A percentile compares a stretch with the other conserved stretches of the same genome.
Conservation (phyloP, 805 yeast species). For the Kazachstania africana region DNA sequence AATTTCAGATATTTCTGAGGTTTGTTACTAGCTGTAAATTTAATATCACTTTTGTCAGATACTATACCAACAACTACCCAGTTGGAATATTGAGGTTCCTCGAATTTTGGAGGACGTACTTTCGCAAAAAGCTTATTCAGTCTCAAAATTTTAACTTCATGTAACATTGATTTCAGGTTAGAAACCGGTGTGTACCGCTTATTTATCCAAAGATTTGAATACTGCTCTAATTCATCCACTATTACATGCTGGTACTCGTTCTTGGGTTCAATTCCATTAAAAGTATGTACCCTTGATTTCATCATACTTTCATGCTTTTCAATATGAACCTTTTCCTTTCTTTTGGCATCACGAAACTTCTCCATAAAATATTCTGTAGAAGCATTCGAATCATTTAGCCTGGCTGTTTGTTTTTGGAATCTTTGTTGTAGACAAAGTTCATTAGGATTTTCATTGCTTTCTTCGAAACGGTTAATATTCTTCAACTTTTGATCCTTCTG, state of each 20-base stretch:
- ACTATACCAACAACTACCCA: slow-evolving; percentile 75
- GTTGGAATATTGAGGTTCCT: slow-evolving; percentile 59
- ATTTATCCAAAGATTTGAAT: slow-evolving; percentile 32
- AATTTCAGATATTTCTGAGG: slow-evolving; percentile 48
- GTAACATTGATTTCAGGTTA: slow-evolving; percentile 29
- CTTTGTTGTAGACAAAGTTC: slow-evolving; percentile 4
- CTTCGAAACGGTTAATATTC: background rate
- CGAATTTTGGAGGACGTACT: slow-evolving; percentile 55
- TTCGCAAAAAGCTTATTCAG: slow-evolving; percentile 51
- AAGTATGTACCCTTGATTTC: slow-evolving; percentile 30
- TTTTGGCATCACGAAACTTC: slow-evolving; percentile 19
- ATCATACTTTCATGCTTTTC: slow-evolving; percentile 18
- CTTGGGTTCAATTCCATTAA: slow-evolving; percentile 16
- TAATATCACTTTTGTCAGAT: slow-evolving; percentile 42
- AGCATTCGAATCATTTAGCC: background rate
- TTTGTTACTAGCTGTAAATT: slow-evolving; percentile 30
- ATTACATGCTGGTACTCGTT: slow-evolving; percentile 18
- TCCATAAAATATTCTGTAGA: slow-evolving; percentile 26
- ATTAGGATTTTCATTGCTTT: slow-evolving; percentile 6
- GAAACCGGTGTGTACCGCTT: slow-evolving; percentile 36
- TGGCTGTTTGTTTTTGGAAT: slow-evolving; percentile 1
- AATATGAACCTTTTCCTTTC: slow-evolving; percentile 14
- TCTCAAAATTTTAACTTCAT: slow-evolving; percentile 43
- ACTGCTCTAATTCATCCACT: slow-evolving; percentile 35
- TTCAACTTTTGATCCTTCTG: background rate